Evolutionary conservation across 768 basidiomycete genomes (phyloP), one percentile per base, ranked within the genome.

Genomic region (Mycena vulgaris): DNA sequence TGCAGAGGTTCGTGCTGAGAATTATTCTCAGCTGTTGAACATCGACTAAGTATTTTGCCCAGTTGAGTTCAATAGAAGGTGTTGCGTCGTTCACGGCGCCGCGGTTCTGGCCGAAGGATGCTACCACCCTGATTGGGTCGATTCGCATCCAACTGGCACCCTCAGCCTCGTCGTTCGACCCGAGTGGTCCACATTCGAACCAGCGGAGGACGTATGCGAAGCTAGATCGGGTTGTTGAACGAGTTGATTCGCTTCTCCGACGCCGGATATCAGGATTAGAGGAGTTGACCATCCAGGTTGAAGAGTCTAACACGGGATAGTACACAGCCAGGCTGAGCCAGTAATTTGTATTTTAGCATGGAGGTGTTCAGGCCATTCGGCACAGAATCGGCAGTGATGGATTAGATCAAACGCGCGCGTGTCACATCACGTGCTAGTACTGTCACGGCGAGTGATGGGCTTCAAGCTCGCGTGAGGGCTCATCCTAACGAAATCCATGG

Each of bases 51-150:
- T 14, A n/a, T 19, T 17, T 39, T 89, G 35, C 42, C 19, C 76
- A 97, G 95, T 86, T 98, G 13, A 81, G 86, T 1, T 84, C 86
- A 3, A 83, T 98, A 58, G 92, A 95, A 71, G 97, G 95, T 3
- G 83, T 99, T 5, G 89, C 87, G 3, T 94, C 94, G 2, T 97
- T 93, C 80, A 90, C 90, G 3, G 85, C 87, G 0, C 90, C 97
- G 0, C 89, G 95, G 28, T 98, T 99, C 81, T 99, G 98, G 98
- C 96, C 96, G 0, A 96, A 97, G 80, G 97, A 98, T 79, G 89
- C 95, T 5, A 87, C 89, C 3, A 91, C 89, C 51, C 78, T 98
- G 42, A 90, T 98, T 74, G 98, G 97, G 27, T 95, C 95, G 9
- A 95, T 99, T 63, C 95, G 95, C 78, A 89, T 99, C 56, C 95